These are phyloP conservation scores for Hypoxylon sp. DNA, from an alignment of 2,329 filamentous ascomycete species.

Conservation along the genomic window DNA sequence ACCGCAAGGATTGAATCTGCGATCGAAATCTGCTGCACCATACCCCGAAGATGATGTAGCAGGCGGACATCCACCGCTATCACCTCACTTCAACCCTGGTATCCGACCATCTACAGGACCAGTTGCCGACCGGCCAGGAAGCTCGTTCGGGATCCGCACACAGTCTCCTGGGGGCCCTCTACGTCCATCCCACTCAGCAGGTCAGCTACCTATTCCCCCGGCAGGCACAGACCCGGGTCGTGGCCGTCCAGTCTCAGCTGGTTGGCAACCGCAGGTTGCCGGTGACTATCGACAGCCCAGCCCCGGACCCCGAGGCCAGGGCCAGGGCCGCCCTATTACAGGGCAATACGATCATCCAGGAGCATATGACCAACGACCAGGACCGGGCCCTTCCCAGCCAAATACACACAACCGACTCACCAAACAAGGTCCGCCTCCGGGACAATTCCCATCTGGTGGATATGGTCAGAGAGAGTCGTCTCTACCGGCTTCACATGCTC, in stretches of 20 bases:
- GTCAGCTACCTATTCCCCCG: slow-evolving; percentile 62
- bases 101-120: slow-evolving; percentile 66
- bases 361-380: slow-evolving; percentile 48
- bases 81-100: slow-evolving; percentile 63
- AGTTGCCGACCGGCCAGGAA: slow-evolving; percentile 64
- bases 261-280: slow-evolving; percentile 62
- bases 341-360: slow-evolving; percentile 52
- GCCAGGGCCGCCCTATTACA: slow-evolving; percentile 48
- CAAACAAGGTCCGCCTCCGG: slow-evolving; percentile 55
- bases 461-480: slow-evolving; percentile 49
- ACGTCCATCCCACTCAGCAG: slow-evolving; percentile 62
- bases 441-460: slow-evolving; percentile 49
- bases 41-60: slow-evolving; percentile 69
- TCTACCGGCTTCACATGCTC: slow-evolving; percentile 50
- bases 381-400: slow-evolving; percentile 53
- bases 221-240: slow-evolving; percentile 59
- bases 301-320: slow-evolving; percentile 55
- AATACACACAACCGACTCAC: slow-evolving; percentile 58
- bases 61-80: slow-evolving; percentile 53
- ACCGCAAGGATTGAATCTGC: slow-evolving; percentile 65
- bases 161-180: slow-evolving; percentile 57
- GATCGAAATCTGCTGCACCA: slow-evolving; percentile 65
- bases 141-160: slow-evolving; percentile 70
- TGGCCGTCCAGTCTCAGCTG: slow-evolving; percentile 61
- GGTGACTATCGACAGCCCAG: slow-evolving; percentile 59